These are phyloP conservation scores for Candida palmyrensis DNA, from an alignment of 805 yeast species.

Conservation along the genomic window DNA sequence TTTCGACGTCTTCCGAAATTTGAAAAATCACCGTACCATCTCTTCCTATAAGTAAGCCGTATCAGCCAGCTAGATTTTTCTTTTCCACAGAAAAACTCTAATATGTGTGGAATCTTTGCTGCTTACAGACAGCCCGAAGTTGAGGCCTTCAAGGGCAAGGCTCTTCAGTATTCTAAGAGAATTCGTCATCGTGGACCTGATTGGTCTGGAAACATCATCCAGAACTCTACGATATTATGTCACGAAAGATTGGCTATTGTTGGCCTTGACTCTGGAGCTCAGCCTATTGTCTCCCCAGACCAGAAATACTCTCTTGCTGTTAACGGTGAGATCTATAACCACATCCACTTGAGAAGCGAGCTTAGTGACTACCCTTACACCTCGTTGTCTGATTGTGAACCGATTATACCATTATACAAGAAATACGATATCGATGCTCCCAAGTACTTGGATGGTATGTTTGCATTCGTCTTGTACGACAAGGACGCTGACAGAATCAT, in stretches of 20 bases:
- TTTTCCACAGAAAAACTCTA: not conserved
- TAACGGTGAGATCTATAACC: slow-evolving; percentile 98
- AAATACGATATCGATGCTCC: slow-evolving; percentile 91
- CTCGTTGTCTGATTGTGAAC: slow-evolving; percentile 94
- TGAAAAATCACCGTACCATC: too few relatives aligned
- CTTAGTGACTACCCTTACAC: slow-evolving; percentile 69
- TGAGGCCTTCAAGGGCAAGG: slow-evolving; percentile 76
- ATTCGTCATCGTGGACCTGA: slow-evolving; percentile 99
- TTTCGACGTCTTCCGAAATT: too few relatives aligned
- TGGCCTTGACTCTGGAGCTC: slow-evolving; percentile 97
- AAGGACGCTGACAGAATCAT: slow-evolving; percentile 76
- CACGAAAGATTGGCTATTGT: slow-evolving; percentile 98
- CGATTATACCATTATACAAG: slow-evolving; percentile 86
- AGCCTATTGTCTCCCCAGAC: slow-evolving; percentile 84
- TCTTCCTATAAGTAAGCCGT: too few relatives aligned
- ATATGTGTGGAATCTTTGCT: slow-evolving; percentile 98
- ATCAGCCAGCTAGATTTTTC: too few relatives aligned
- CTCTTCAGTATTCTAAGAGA: slow-evolving; percentile 84
- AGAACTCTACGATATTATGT: slow-evolving; percentile 76
- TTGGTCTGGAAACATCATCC: slow-evolving; percentile 88
- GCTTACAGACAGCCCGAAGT: slow-evolving; percentile 80
- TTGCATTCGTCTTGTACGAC: slow-evolving; percentile 91
- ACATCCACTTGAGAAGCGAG: slow-evolving; percentile 78
- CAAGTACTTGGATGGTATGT: slow-evolving; percentile 94
- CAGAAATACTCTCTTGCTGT: slow-evolving; percentile 74